Conservation (phyloP, 352 stramenopile species). For the Globisporangium spinosum region DNA sequence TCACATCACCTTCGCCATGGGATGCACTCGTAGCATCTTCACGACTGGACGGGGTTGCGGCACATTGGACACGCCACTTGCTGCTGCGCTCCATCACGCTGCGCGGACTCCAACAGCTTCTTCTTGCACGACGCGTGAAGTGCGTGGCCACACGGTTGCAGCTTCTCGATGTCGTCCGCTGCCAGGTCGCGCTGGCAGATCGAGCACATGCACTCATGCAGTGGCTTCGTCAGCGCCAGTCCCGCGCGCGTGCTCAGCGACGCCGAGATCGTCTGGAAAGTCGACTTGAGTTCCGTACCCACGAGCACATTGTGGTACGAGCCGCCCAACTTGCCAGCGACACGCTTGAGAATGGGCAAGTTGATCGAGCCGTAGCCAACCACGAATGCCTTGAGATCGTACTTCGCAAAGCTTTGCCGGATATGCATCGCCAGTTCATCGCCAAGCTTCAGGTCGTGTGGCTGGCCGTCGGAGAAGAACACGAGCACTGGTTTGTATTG, state of each 20-base stretch:
- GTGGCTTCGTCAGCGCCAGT: constrained; percentile 46
- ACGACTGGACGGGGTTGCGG: background rate
- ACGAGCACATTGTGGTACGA: constrained; percentile 52
- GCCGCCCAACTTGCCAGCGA: constrained; percentile 47
- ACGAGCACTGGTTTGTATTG: constrained; percentile 56
- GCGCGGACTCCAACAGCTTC: background rate
- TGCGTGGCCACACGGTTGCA: background rate
- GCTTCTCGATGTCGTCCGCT: background rate
- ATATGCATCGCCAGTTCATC: constrained; percentile 49
- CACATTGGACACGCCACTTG: background rate
- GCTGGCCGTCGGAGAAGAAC: constrained; percentile 74
- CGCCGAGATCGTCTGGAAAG: constrained; percentile 65
- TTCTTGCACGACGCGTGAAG: background rate
- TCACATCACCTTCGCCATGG: too few relatives aligned
- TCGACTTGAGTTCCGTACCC: constrained; percentile 60
- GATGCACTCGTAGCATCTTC: background rate
- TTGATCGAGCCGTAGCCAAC: constrained; percentile 68
- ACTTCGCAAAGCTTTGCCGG: constrained; percentile 40
- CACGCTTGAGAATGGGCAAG: constrained; percentile 41
- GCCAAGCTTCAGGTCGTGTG: constrained; percentile 30
- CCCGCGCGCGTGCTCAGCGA: constrained; percentile 54
- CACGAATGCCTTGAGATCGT: constrained; percentile 49
- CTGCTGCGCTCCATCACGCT: too few relatives aligned
- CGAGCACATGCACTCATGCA: constrained; percentile 29
- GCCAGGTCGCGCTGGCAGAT: background rate